phyloP scores from a whole-genome alignment of 768 basidiomycete species.

The Tricholoma sp. region DNA sequence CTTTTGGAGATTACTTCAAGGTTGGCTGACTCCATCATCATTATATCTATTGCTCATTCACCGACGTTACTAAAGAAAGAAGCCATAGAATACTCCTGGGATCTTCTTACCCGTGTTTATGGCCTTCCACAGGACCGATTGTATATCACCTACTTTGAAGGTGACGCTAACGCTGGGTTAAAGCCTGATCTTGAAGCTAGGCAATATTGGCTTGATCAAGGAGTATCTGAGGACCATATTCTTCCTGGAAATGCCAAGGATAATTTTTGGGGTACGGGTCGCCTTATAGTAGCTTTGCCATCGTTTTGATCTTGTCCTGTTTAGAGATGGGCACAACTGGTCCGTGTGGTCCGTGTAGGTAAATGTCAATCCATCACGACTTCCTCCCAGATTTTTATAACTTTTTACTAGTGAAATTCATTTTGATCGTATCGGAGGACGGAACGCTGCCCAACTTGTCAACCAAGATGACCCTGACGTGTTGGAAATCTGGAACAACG shows the following conservation, averaged over 20 bases:
- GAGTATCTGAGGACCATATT: slow-evolving; percentile 85
- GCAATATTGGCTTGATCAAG: slow-evolving; percentile 83
- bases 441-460: slow-evolving; percentile 89
- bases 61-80: slow-evolving; percentile 59
- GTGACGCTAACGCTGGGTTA: slow-evolving; percentile 79
- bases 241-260: slow-evolving; percentile 93
- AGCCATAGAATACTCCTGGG: slow-evolving; percentile 91
- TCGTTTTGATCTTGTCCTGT: slow-evolving; percentile 6
- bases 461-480: slow-evolving; percentile 97
- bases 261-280: slow-evolving; percentile 91
- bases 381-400: background rate
- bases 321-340: slow-evolving; percentile 98
- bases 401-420: slow-evolving; percentile 74
- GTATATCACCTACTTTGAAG: slow-evolving; percentile 98
- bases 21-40: slow-evolving; percentile 29
- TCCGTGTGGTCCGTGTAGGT: slow-evolving; percentile 96
- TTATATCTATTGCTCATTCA: slow-evolving; percentile 7
- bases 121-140: slow-evolving; percentile 84
- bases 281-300: background rate
- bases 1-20: slow-evolving; percentile 99
- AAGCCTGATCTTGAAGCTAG: slow-evolving; percentile 87
- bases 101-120: slow-evolving; percentile 87
- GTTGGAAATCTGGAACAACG: slow-evolving; percentile 99
- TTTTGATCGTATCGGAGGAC: slow-evolving; percentile 95
- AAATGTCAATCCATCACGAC: background rate